Conservation (phyloP, 495 filamentous ascomycete species). For the Aspergillus asperescens region DNA sequence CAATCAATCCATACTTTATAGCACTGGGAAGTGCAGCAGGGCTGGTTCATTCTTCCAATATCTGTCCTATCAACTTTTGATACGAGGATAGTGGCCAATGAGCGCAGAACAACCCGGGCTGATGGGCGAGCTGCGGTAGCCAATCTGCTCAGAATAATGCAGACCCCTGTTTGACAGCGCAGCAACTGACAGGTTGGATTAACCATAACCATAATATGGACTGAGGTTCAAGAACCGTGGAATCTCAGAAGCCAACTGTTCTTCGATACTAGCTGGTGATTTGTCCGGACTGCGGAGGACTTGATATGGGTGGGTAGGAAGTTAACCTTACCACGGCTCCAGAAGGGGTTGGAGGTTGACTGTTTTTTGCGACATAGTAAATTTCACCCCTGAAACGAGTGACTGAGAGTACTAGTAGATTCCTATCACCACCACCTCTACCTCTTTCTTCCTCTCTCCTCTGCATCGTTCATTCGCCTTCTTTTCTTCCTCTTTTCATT, state of each 20-base stretch:
- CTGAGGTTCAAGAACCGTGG: too few relatives aligned
- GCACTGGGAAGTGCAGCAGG: too few relatives aligned
- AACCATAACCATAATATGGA: too few relatives aligned
- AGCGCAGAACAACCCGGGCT: too few relatives aligned
- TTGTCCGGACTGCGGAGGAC: background rate
- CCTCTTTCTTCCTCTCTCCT: background rate
- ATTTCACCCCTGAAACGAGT: constrained; percentile 26
- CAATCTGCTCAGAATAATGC: too few relatives aligned
- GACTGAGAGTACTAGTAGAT: constrained; percentile 17
- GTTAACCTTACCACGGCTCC: constrained; percentile 11
- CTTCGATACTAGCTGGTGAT: background rate
- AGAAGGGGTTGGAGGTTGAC: background rate
- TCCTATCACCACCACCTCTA: constrained; percentile 20
- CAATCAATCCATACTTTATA: too few relatives aligned
- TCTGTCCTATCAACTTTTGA: too few relatives aligned
- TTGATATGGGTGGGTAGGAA: background rate
- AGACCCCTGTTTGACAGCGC: background rate
- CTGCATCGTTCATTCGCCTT: constrained; percentile 2
- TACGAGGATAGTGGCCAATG: too few relatives aligned
- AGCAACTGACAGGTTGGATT: background rate
- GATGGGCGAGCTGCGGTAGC: too few relatives aligned
- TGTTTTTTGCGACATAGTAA: constrained; percentile 18
- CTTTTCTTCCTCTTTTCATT: constrained; percentile 16
- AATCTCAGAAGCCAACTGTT: too few relatives aligned
- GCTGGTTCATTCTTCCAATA: too few relatives aligned